phyloP scores from a whole-genome alignment of 805 yeast genomes.

The Yamadazyma kitorensis region DNA sequence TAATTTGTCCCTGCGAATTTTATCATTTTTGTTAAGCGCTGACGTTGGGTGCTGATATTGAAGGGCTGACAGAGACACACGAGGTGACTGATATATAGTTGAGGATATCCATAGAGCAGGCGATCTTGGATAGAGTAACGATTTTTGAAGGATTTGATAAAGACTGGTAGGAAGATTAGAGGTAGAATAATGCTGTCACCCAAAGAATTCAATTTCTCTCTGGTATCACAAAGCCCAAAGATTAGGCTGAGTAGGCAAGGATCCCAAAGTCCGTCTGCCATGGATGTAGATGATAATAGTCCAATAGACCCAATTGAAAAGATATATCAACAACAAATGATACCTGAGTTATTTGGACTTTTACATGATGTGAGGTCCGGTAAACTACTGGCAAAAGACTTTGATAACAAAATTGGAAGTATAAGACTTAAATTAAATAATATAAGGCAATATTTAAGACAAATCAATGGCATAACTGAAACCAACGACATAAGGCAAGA shows the following conservation, averaged over 20 bases:
- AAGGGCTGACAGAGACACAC: too few relatives aligned
- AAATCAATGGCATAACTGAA: conserved; percentile 39
- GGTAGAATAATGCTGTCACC: conserved; percentile 12
- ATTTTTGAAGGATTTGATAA: too few relatives aligned
- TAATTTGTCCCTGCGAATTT: too few relatives aligned
- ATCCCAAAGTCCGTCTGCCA: conserved; percentile 5
- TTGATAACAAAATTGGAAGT: conserved; percentile 40
- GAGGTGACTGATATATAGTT: too few relatives aligned
- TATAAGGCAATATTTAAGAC: conserved; percentile 28
- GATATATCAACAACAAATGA: conserved; percentile 28
- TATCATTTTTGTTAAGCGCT: too few relatives aligned
- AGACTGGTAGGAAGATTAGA: too few relatives aligned
- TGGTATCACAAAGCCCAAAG: conserved; percentile 1
- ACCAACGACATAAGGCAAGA: conserved; percentile 22
- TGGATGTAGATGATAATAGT: conserved; percentile 10
- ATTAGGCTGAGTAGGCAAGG: not conserved
- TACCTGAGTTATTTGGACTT: conserved; percentile 36
- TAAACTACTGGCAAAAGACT: conserved; percentile 38
- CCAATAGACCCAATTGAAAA: not conserved
- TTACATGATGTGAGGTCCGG: conserved; percentile 35
- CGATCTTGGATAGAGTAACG: too few relatives aligned
- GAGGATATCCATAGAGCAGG: too few relatives aligned
- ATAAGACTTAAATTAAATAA: conserved; percentile 33
- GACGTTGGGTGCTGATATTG: too few relatives aligned
- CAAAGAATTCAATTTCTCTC: conserved; percentile 7